A percentile compares a stretch with the other conserved stretches of the same genome.
Conservation (phyloP, 164 flowering plant species). For the Liriodendron chinense region DNA sequence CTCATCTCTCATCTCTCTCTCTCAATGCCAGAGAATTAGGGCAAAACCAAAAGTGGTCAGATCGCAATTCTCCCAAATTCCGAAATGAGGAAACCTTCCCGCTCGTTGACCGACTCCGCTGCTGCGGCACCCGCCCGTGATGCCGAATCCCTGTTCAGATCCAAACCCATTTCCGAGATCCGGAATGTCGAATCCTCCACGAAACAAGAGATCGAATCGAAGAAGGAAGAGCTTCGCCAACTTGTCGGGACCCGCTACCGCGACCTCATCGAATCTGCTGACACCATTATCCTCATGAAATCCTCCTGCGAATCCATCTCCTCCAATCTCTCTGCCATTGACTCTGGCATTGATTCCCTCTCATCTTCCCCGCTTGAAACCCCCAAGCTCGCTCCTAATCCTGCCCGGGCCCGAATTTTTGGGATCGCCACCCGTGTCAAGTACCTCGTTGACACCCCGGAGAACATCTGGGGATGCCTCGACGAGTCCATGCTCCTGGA, state of each 20-base stretch:
- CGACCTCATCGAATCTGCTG: slow-evolving; percentile 92
- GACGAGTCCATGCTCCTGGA: slow-evolving; percentile 93
- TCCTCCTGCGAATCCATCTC: slow-evolving; percentile 65
- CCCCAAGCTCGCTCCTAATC: slow-evolving; percentile 29
- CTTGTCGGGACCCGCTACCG: slow-evolving; percentile 87
- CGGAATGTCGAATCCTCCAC: slow-evolving; percentile 65
- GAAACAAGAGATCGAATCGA: slow-evolving; percentile 61
- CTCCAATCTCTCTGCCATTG: slow-evolving; percentile 57
- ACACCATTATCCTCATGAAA: slow-evolving; percentile 83
- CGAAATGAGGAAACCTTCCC: slow-evolving; percentile 12
- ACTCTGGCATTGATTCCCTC: slow-evolving; percentile 48
- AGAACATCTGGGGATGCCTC: slow-evolving; percentile 95
- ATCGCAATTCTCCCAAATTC: slow-evolving; percentile 1
- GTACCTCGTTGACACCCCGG: slow-evolving; percentile 92
- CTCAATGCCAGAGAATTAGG: neutral
- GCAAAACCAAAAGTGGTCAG: neutral
- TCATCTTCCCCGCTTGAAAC: slow-evolving; percentile 30
- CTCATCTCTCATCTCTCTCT: too few relatives aligned
- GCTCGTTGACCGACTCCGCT: neutral
- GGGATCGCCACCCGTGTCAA: slow-evolving; percentile 79
- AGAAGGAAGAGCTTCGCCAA: slow-evolving; percentile 88
- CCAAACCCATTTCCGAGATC: slow-evolving; percentile 79
- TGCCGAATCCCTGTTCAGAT: slow-evolving; percentile 79
- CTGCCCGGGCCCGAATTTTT: slow-evolving; percentile 38
- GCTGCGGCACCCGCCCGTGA: slow-evolving; percentile 25